A percentile compares a stretch with the other conserved stretches of the same genome.
Conservation (phyloP, 2,329 filamentous ascomycete genomes). For the Colletotrichum spaethianum region DNA sequence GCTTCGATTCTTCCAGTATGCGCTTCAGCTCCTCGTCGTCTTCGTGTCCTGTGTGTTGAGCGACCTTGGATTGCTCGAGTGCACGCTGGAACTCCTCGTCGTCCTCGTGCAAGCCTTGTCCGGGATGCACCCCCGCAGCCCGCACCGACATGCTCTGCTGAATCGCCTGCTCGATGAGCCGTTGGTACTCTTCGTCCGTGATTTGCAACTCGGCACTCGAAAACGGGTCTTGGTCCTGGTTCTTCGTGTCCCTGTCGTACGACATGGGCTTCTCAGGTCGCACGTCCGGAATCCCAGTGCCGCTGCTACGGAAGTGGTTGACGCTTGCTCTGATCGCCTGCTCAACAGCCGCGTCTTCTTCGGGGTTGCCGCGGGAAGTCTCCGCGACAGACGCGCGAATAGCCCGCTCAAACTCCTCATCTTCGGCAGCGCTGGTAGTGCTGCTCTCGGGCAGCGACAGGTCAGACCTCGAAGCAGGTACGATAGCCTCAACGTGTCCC, state of each 20-base stretch:
- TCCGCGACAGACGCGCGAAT: conserved; percentile 78
- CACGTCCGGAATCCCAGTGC: conserved; percentile 38
- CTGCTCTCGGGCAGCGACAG: conserved; percentile 42
- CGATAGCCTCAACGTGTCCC: conserved; percentile 46
- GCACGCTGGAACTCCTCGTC: conserved; percentile 58
- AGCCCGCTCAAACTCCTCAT: conserved; percentile 78
- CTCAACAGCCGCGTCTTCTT: conserved; percentile 81
- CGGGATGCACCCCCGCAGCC: conserved; percentile 41
- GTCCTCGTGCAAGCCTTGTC: conserved; percentile 45
- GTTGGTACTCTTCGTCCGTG: conserved; percentile 71
- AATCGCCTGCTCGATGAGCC: conserved; percentile 69
- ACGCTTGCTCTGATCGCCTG: conserved; percentile 82
- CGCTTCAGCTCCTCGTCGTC: conserved; percentile 56
- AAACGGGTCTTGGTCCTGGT: conserved; percentile 36
- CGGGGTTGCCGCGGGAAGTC: conserved; percentile 77
- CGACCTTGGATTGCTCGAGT: conserved; percentile 55
- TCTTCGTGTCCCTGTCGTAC: conserved; percentile 32
- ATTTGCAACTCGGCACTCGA: conserved; percentile 54
- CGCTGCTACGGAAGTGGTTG: conserved; percentile 61
- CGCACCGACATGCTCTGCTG: conserved; percentile 62
- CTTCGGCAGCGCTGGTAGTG: conserved; percentile 50
- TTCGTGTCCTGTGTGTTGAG: conserved; percentile 24
- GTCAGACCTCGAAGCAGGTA: conserved; percentile 38
- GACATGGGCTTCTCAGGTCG: not conserved
- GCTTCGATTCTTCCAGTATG: conserved; percentile 59